Evolutionary conservation across 2,329 filamentous ascomycete species (phyloP).

Genomic region (Elsinoe ampelina): DNA sequence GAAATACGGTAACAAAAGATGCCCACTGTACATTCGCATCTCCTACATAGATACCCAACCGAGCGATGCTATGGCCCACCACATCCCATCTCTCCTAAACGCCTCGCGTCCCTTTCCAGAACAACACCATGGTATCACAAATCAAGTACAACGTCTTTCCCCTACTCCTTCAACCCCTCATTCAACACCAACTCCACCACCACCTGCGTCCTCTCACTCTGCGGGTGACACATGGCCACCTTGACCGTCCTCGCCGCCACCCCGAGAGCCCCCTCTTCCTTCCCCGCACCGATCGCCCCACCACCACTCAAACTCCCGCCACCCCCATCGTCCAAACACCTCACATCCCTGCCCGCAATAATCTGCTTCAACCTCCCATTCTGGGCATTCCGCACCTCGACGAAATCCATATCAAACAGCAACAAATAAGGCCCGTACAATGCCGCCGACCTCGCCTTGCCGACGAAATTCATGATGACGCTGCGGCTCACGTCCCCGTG

Average conservation of each 20-base stretch:
- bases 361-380: constrained; percentile 91
- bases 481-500: constrained; percentile 90
- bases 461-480: constrained; percentile 98
- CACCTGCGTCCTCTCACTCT: constrained; percentile 73
- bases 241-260: constrained; percentile 65
- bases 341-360: constrained; percentile 82
- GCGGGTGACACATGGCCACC: constrained; percentile 89
- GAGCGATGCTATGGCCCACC: constrained; percentile 1
- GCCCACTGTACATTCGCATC: constrained; percentile 8
- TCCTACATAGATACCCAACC: constrained; percentile 10
- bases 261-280: constrained; percentile 29
- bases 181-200: constrained; percentile 89
- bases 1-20: background rate
- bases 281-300: constrained; percentile 21
- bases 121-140: constrained; percentile 9
- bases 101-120: background rate
- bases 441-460: constrained; percentile 75
- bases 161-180: constrained; percentile 49
- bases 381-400: constrained; percentile 93
- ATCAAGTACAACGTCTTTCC: background rate
- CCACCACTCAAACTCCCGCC: constrained; percentile 47
- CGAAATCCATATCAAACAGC: constrained; percentile 91
- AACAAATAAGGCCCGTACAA: constrained; percentile 87
- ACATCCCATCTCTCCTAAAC: background rate
- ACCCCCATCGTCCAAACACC: constrained; percentile 78